phyloP scores from a whole-genome alignment of 2,329 filamentous ascomycete genomes.

The Colletotrichum sp. region DNA sequence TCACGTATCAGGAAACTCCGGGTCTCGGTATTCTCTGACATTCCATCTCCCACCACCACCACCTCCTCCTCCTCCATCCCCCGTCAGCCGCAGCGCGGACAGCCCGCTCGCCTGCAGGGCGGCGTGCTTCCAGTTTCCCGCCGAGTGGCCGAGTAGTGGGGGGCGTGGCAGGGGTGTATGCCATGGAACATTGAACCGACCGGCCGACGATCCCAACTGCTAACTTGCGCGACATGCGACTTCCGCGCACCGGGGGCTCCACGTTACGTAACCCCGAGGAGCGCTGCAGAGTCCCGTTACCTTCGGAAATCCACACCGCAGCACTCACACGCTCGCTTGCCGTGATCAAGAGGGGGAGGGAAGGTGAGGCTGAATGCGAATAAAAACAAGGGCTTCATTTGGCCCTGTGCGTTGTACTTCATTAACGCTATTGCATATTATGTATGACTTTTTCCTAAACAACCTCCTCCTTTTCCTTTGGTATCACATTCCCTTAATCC shows the following conservation, averaged over 20 bases:
- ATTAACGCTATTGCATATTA: constrained; percentile 16
- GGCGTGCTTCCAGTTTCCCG: background rate
- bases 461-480: background rate
- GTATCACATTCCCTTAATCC: constrained; percentile 58
- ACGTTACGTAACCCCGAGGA: constrained; percentile 4
- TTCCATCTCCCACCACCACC: background rate
- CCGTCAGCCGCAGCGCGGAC: background rate
- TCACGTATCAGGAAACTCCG: constrained; percentile 19
- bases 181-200: constrained; percentile 15
- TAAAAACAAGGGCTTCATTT: background rate
- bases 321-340: background rate
- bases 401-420: background rate
- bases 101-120: background rate
- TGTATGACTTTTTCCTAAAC: constrained; percentile 1
- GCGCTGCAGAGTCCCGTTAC: background rate
- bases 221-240: background rate
- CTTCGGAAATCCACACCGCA: background rate
- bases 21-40: constrained; percentile 1
- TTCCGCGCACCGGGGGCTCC: background rate
- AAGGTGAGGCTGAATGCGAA: background rate
- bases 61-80: background rate
- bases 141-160: background rate
- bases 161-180: background rate
- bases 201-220: constrained; percentile 8
- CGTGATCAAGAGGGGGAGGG: background rate